Percentiles rank a stretch among this genome's conserved stretches.
Conservation (phyloP, 768 basidiomycete species). For the Leccinellum luteum region DNA sequence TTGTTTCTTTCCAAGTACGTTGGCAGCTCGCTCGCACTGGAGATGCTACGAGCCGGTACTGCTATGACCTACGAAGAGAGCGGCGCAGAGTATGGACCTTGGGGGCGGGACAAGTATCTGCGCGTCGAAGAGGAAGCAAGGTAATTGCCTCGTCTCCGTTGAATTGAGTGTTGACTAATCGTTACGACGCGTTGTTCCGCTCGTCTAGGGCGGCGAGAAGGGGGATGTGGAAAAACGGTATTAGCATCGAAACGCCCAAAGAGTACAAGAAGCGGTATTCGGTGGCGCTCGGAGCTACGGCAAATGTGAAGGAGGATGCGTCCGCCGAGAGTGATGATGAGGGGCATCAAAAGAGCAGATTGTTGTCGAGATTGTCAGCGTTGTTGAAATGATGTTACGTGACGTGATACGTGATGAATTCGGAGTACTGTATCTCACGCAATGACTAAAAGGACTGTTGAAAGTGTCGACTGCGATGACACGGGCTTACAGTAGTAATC, state of each 20-base stretch:
- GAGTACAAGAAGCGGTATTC: conserved; percentile 76
- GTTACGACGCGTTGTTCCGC: background rate
- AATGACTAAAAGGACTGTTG: background rate
- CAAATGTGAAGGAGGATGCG: background rate
- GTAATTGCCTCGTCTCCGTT: conserved; percentile 34
- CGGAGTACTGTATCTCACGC: background rate
- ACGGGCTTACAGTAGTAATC: too few relatives aligned
- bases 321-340: background rate
- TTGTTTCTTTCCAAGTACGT: conserved; percentile 36
- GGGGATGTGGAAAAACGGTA: conserved; percentile 74
- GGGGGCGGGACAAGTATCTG: conserved; percentile 63
- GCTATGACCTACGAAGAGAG: conserved; percentile 72
- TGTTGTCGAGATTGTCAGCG: conserved; percentile 7
- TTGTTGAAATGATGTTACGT: conserved; percentile 4
- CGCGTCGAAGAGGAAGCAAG: conserved; percentile 62
- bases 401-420: too few relatives aligned
- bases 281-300: conserved; percentile 6
- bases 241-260: conserved; percentile 61
- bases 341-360: background rate
- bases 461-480: background rate
- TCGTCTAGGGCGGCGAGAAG: conserved; percentile 49
- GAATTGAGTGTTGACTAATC: background rate
- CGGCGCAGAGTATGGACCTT: conserved; percentile 76
- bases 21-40: conserved; percentile 53
- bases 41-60: conserved; percentile 81